Base-by-base conservation (phyloP, 2,329 filamentous ascomycete species). In the Fusarium verticillioides region DNA sequence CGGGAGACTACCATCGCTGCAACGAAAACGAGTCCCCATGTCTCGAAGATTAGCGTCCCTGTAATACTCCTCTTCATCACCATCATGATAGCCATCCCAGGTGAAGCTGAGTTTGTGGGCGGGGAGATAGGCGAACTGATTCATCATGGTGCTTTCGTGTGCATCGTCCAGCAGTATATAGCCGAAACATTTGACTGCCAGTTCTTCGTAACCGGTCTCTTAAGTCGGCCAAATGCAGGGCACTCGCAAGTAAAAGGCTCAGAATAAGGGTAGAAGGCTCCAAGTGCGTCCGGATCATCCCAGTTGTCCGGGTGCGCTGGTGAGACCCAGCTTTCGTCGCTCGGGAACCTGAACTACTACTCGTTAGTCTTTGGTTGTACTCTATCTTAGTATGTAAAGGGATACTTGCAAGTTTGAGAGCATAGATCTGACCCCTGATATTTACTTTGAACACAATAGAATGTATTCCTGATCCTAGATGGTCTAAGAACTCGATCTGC, bases 141-240 rank as follows among this genome's bases (percentile, higher is more conserved):
- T 11, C 43, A 26, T 63, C 60, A 63, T 61, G 43, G 19, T 26
- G 2, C n/a, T 34, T 15, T 61, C 60, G 56, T 63, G 43, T 16
- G 34, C 28, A 19, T 50, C 36, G 28, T 63, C 56, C 26, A 63
- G 30, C 13, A 63, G 30, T 4, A 63, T 12, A 16, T 61, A 63
- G 21, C 60, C 60, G 23, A 60, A 50, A 44, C 60, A 63, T 44
- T 30, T 60, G 28, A 15, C 37, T 40, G 61, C 61, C 16, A 61
- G 28, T 15, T 61, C 36, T 23, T 61, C 61, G 56, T 47, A 32
- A 37, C 30, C 56, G 7, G 36, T 57, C 39, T 63, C 61, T n/a
- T 43, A 12, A 63, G 56, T 9, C 60, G 23, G 16, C 60, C 54
- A 36, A 37, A 63, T 26, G 54, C 60, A 28, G 54, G 54, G 10